Evolutionary conservation across 106 monocot genomes (phyloP), one percentile per base, ranked within the genome.

Genomic region (Platanthera zijinensis): DNA sequence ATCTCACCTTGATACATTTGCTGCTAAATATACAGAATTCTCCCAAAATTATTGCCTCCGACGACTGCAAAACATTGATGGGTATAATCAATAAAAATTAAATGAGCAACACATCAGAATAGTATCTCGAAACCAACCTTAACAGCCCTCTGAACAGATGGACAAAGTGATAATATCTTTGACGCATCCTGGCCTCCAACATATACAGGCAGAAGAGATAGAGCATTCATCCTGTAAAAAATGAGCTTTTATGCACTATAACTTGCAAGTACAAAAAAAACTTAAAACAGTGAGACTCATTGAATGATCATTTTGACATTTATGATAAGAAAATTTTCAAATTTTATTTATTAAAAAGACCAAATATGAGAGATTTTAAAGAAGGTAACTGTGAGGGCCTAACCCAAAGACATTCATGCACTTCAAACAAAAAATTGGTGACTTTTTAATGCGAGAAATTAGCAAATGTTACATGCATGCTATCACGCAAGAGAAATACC

Each of bases 171-270:
- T 76, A 93, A 85, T 66, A 96, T 89, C 77, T 87, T 96, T 50
- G 89, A 77, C 47, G 83, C 84, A 91, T 93, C 96, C 54, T 77
- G 77, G 47, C 83, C 80, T 50, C 83, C 84, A 82, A 93, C 72
- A 80, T 84, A 87, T 71, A 86, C 69, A 74, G 96, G 96, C 47
- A 96, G 81, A 87, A 96, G 84, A 74, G 96, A 83, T 74, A 89
- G 85, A 82, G 82, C 51, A 74, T 96, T 89, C 69, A 96, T 89
- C 96, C 96, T 96, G 76, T 57, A 76, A 76, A n/a, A 47, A 76
- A 50, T 22, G 10, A 72, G 14, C 45, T 17, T 48, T 18, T 71
- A 15, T 17, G 48, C 70, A 71, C 12, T 28, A 17, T 13, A 71
- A 3, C 13, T 67, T 12, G 6, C 17, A 2, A 67, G 48, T 48